phyloP scores from a whole-genome alignment of 192 early-diverging fungal genomes.

The Phycomyces blakesleeanus region DNA sequence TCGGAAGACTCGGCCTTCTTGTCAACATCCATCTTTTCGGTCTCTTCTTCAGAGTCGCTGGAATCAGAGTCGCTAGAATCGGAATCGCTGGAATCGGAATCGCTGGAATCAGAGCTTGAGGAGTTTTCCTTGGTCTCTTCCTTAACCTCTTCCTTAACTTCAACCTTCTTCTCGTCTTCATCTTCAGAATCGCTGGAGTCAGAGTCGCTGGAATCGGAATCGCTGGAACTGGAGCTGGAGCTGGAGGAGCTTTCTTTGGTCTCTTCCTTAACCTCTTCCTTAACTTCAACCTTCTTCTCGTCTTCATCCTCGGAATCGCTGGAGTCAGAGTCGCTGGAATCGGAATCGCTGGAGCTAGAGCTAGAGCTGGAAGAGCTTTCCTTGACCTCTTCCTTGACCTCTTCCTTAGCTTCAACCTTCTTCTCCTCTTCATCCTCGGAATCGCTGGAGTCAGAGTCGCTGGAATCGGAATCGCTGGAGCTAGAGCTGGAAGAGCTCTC shows the following conservation, averaged over 20 bases:
- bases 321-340: slow-evolving; percentile 16
- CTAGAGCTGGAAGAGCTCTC: slow-evolving; percentile 22
- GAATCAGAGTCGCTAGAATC: slow-evolving; percentile 17
- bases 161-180: slow-evolving; percentile 7
- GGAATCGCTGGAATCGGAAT: slow-evolving; percentile 20
- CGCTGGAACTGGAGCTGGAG: slow-evolving; percentile 15
- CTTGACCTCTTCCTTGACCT: slow-evolving; percentile 9
- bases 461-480: slow-evolving; percentile 12
- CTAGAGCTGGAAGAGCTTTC: slow-evolving; percentile 15
- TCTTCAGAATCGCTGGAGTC: slow-evolving; percentile 17
- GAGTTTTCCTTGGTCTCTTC: slow-evolving; percentile 1
- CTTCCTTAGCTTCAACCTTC: neutral
- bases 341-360: slow-evolving; percentile 9
- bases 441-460: slow-evolving; percentile 12
- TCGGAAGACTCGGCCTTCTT: neutral
- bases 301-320: slow-evolving; percentile 11
- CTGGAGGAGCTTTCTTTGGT: slow-evolving; percentile 14
- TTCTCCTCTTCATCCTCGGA: slow-evolving; percentile 10
- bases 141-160: slow-evolving; percentile 1
- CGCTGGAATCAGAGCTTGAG: slow-evolving; percentile 24
- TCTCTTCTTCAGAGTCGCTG: slow-evolving; percentile 6
- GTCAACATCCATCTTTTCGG: no score
- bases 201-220: slow-evolving; percentile 17
- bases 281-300: slow-evolving; percentile 2
- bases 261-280: slow-evolving; percentile 9